phyloP scores from a whole-genome alignment of 2,329 filamentous ascomycete species.

The Botrytis deweyae region DNA sequence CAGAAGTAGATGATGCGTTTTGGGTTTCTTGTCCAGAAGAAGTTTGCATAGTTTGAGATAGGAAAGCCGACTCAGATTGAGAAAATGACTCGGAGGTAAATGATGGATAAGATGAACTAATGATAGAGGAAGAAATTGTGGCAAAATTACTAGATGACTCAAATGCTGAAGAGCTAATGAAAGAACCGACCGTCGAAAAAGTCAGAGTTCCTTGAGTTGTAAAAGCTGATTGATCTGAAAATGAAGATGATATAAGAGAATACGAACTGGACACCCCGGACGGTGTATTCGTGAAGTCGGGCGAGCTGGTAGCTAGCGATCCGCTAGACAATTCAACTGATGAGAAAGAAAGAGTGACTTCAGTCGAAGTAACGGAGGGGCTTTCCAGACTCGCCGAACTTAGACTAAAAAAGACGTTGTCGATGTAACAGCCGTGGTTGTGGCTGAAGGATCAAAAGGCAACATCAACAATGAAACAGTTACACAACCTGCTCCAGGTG shows the following conservation, averaged over 20 bases:
- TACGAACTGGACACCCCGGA: slow-evolving; percentile 10
- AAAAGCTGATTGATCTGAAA: not conserved
- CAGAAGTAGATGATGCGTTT: not conserved
- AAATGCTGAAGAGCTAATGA: not conserved
- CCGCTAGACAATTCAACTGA: slow-evolving; percentile 15
- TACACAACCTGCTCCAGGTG: not conserved
- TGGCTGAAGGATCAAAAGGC: slow-evolving; percentile 9
- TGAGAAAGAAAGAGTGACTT: not conserved
- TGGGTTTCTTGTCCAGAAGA: not conserved
- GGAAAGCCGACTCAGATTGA: not conserved
- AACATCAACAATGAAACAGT: slow-evolving; percentile 11
- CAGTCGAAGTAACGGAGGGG: slow-evolving; percentile 1
- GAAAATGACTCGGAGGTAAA: not conserved
- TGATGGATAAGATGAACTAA: not conserved
- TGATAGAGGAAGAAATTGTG: not conserved
- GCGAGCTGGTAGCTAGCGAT: slow-evolving; percentile 16
- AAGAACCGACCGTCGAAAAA: not conserved
- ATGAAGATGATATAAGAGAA: slow-evolving; percentile 7
- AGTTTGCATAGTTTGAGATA: not conserved
- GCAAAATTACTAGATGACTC: not conserved
- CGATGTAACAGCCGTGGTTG: not conserved
- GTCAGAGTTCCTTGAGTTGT: not conserved
- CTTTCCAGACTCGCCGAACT: slow-evolving; percentile 19
- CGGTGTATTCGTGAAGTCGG: slow-evolving; percentile 12
- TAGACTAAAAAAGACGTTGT: slow-evolving; percentile 22